Evolutionary conservation across 1,139 yeast genomes (phyloP).

Genomic region (Candida glucosophila): DNA sequence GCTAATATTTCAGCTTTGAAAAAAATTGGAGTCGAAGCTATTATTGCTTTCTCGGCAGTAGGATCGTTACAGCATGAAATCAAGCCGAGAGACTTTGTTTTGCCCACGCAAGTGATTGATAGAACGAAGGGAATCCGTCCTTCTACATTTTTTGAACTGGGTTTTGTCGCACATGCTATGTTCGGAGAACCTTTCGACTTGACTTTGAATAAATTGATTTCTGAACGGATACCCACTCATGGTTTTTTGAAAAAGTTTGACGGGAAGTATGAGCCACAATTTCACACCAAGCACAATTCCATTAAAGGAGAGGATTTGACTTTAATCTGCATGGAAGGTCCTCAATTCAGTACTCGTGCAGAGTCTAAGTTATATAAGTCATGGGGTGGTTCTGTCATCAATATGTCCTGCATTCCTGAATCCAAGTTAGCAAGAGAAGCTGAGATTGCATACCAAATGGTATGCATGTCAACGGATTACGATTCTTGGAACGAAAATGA

Average conservation of each 20-base stretch:
- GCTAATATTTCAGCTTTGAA: conserved; percentile 97
- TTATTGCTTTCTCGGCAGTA: conserved; percentile 91
- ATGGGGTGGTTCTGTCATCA: conserved; percentile 92
- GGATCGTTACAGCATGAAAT: conserved; percentile 89
- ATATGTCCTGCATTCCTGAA: conserved; percentile 95
- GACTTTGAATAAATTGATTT: conserved; percentile 57
- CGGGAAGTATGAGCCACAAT: conserved; percentile 28
- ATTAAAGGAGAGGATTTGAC: conserved; percentile 61
- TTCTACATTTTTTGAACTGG: conserved; percentile 82
- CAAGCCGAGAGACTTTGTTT: conserved; percentile 87
- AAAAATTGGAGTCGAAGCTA: conserved; percentile 74
- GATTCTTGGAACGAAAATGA: conserved; percentile 96
- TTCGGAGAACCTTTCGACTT: conserved; percentile 95
- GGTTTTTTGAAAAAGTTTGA: conserved; percentile 49
- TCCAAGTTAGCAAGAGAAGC: conserved; percentile 96
- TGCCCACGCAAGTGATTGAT: conserved; percentile 93
- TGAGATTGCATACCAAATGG: conserved; percentile 93
- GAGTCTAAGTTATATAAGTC: conserved; percentile 81
- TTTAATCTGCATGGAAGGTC: conserved; percentile 97
- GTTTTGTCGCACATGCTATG: conserved; percentile 94
- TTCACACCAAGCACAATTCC: conserved; percentile 48
- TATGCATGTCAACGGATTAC: conserved; percentile 97
- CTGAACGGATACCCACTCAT: conserved; percentile 42
- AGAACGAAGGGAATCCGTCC: conserved; percentile 93
- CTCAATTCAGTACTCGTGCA: conserved; percentile 96